Percentiles rank a stretch among this genome's conserved stretches.
Conservation (phyloP, 1,284 basidiomycete genomes). For the Paramarasmius palmivorus region DNA sequence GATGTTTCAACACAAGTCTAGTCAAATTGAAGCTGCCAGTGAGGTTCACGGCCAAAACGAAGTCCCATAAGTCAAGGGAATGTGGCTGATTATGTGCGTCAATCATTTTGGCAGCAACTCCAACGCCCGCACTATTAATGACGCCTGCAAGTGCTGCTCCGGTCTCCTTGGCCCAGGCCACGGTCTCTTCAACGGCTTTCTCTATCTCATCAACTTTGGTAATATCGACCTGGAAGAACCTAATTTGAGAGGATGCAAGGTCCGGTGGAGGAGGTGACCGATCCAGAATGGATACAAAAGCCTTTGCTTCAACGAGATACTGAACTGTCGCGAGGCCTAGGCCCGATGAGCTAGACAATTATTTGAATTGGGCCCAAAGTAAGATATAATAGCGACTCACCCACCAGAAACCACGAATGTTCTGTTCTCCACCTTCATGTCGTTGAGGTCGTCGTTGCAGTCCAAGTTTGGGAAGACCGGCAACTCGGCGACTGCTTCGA, state of each 20-base stretch:
- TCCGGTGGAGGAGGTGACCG: conserved; percentile 37
- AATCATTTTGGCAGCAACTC: conserved; percentile 43
- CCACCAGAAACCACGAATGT: conserved; percentile 57
- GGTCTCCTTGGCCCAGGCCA: conserved; percentile 44
- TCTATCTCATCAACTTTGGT: conserved; percentile 38
- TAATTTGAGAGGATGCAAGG: conserved; percentile 28
- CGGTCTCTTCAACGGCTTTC: conserved; percentile 39
- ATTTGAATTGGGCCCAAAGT: neutral
- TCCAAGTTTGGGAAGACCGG: too few species aligned
- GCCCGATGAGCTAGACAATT: conserved; percentile 45
- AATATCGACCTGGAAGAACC: conserved; percentile 48
- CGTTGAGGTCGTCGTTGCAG: neutral
- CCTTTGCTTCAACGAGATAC: conserved; percentile 41
- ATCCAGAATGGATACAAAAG: conserved; percentile 50
- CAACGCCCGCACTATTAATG: conserved; percentile 56
- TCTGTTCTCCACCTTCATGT: conserved; percentile 56
- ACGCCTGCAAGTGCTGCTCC: conserved; percentile 51
- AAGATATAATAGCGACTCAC: conserved; percentile 27
- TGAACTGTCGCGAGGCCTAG: conserved; percentile 53
- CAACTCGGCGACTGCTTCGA: too few species aligned
- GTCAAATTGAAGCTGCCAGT: conserved; percentile 57
- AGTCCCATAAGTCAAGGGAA: conserved; percentile 50
- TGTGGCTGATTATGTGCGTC: conserved; percentile 45
- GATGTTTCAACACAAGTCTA: conserved; percentile 48
- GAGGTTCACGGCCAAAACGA: conserved; percentile 50